These are phyloP conservation scores for Fusarium brachygibbosum DNA, from an alignment of 2,329 filamentous ascomycete genomes.

Conservation along the genomic window DNA sequence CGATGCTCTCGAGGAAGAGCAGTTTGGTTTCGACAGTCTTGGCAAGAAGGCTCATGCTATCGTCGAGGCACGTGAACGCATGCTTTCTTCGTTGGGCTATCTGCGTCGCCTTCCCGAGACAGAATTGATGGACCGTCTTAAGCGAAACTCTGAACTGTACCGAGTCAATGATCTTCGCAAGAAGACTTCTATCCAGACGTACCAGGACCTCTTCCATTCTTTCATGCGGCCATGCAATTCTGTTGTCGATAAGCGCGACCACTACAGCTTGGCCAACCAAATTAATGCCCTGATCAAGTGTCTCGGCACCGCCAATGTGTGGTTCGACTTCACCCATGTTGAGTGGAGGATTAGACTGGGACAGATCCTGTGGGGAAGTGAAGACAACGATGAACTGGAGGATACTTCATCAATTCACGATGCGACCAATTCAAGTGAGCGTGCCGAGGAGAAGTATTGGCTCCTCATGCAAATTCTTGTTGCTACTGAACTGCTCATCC, in stretches of 20 bases:
- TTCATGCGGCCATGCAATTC: slow-evolving; percentile 70
- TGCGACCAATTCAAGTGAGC: slow-evolving; percentile 62
- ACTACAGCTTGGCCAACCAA: slow-evolving; percentile 75
- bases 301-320: slow-evolving; percentile 74
- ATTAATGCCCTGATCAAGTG: slow-evolving; percentile 77
- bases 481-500: slow-evolving; percentile 73
- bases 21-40: slow-evolving; percentile 70
- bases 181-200: slow-evolving; percentile 68
- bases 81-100: slow-evolving; percentile 66
- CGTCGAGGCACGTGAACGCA: slow-evolving; percentile 69
- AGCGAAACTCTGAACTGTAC: slow-evolving; percentile 69
- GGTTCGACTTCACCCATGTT: slow-evolving; percentile 80
- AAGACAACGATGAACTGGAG: slow-evolving; percentile 65
- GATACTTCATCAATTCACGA: slow-evolving; percentile 67
- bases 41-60: slow-evolving; percentile 68
- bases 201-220: slow-evolving; percentile 72
- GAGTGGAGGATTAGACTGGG: slow-evolving; percentile 82
- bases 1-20: slow-evolving; percentile 74
- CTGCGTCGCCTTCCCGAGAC: slow-evolving; percentile 70
- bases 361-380: slow-evolving; percentile 76
- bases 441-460: slow-evolving; percentile 75
- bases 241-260: slow-evolving; percentile 69
- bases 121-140: slow-evolving; percentile 70
- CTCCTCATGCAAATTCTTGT: slow-evolving; percentile 75
- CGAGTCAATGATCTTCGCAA: slow-evolving; percentile 65